Base-by-base conservation (phyloP, 371 early-diverging fungal species). In the Chytridium lagenaria region DNA sequence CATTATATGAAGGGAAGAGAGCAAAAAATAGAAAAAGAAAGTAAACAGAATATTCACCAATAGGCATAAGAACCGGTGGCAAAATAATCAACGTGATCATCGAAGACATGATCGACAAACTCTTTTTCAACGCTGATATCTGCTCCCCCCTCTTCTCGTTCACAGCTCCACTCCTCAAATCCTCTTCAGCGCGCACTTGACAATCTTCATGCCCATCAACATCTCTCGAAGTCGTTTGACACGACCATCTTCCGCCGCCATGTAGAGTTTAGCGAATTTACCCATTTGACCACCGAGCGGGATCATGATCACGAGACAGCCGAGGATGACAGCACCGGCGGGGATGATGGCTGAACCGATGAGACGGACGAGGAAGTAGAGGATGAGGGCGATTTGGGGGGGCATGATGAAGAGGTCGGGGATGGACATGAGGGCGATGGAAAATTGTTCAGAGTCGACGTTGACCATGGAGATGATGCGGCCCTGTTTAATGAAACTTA, bases 151-250 rank as follows among this genome's bases (percentile, higher is more conserved):
- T 55, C 26, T 65, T 49, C 19, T 52, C 66, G 5, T 26, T n/a
- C 23, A 80, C 67, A 16, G 38, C 36, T 5, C 61, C 59, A 34
- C 28, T 30, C 51, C 72, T 71, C 23, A 74, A 61, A n/a, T 67
- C 57, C 65, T 80, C 80, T 3, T 59, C 40, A n/a, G 75, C 75
- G 5, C 77, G 28, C 51, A 71, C 71, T 80, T 80, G 64, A 80
- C 66, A 22, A 75, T 49, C 69, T 75, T 77, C 49, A 80, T 75
- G 33, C 67, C 73, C 28, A 64, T 49, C 23, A 75, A 52, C n/a
- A 75, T 12, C 51, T 75, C 77, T 0, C 77, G 59, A 19, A 77
- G 19, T 3, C 33, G 10, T 55, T 77, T 77, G 51, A 77, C 36
- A 23, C 77, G 19, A 19, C 31, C 50, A 36, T 66, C 59, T 40